Conservation (phyloP, 1,139 yeast species). For the Protomyces lactucae-debilis region DNA sequence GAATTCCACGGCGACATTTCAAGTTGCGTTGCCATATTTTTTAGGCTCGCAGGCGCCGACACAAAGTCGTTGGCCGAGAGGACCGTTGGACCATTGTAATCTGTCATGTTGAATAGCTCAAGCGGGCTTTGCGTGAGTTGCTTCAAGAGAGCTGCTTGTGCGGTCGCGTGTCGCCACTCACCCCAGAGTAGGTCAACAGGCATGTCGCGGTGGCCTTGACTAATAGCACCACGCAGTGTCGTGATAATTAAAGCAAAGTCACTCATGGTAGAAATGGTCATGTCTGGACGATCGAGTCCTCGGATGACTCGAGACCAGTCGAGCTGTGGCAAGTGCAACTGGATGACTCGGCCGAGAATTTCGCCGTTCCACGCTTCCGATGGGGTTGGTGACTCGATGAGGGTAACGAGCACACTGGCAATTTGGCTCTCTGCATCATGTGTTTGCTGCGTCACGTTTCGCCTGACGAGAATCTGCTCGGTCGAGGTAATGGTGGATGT, state of each 20-base stretch:
- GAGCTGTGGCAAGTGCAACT: conserved; percentile 2
- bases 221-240: conserved; percentile 14
- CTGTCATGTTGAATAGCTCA: conserved; percentile 29
- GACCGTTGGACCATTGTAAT: conserved; percentile 25
- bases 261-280: not conserved
- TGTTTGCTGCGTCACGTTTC: not conserved
- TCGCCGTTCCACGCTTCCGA: conserved; percentile 17
- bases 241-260: conserved; percentile 14
- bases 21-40: conserved; percentile 26
- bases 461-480: conserved; percentile 3
- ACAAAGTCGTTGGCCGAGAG: conserved; percentile 28
- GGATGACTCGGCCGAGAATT: not conserved
- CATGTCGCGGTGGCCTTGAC: conserved; percentile 1
- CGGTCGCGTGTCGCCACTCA: conserved; percentile 27
- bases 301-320: conserved; percentile 9
- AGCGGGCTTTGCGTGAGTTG: conserved; percentile 25
- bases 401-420: conserved; percentile 4
- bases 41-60: conserved; percentile 21
- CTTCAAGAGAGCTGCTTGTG: conserved; percentile 27
- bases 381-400: not conserved
- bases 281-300: conserved; percentile 3
- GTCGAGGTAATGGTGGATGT: conserved; percentile 8
- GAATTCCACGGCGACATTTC: conserved; percentile 34
- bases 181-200: conserved; percentile 29
- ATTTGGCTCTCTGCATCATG: conserved; percentile 4